A percentile compares a stretch with the other conserved stretches of the same genome.
phyloP scores from a whole-genome alignment of 1,284 basidiomycete genomes.

The Fomitopsis schrenkii region DNA sequence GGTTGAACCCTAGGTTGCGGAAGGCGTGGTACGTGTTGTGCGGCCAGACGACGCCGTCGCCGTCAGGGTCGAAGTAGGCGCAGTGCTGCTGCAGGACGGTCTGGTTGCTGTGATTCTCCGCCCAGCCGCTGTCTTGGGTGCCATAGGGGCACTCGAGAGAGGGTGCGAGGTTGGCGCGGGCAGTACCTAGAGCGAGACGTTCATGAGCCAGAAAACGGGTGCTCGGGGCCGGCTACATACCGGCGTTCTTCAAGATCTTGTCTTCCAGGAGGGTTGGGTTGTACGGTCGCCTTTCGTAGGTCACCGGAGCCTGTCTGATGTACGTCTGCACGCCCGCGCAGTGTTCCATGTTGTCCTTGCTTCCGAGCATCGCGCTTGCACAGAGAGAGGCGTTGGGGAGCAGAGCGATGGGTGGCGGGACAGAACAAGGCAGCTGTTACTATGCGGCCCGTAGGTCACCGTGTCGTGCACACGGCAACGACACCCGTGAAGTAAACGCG shows the following conservation, averaged over 20 bases:
- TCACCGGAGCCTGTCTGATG: slow-evolving; percentile 12
- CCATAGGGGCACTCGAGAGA: slow-evolving; percentile 10
- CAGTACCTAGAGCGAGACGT: slow-evolving; percentile 12
- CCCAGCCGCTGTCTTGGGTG: slow-evolving; percentile 13
- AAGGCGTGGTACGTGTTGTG: slow-evolving; percentile 41
- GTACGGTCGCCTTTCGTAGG: slow-evolving; percentile 15
- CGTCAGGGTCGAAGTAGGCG: slow-evolving; percentile 38
- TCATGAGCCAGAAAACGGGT: too few species aligned
- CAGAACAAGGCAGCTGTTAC: not conserved
- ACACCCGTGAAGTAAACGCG: not conserved
- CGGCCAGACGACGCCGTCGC: slow-evolving; percentile 43
- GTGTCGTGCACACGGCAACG: not conserved
- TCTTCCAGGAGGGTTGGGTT: slow-evolving; percentile 11
- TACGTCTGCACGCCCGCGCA: slow-evolving; percentile 6
- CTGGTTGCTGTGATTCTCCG: slow-evolving; percentile 13
- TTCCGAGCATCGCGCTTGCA: not conserved
- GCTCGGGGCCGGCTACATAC: slow-evolving; percentile 2
- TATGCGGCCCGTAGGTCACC: not conserved
- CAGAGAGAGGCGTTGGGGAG: too few species aligned
- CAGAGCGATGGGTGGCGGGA: not conserved
- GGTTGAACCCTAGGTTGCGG: slow-evolving; percentile 37
- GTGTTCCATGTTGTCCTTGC: not conserved
- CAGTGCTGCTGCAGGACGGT: slow-evolving; percentile 39
- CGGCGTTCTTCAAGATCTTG: slow-evolving; percentile 13
- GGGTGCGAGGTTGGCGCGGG: slow-evolving; percentile 14